Evolutionary conservation across 176 grass and related monocot species (phyloP).

Genomic region (Avena eriantha): DNA sequence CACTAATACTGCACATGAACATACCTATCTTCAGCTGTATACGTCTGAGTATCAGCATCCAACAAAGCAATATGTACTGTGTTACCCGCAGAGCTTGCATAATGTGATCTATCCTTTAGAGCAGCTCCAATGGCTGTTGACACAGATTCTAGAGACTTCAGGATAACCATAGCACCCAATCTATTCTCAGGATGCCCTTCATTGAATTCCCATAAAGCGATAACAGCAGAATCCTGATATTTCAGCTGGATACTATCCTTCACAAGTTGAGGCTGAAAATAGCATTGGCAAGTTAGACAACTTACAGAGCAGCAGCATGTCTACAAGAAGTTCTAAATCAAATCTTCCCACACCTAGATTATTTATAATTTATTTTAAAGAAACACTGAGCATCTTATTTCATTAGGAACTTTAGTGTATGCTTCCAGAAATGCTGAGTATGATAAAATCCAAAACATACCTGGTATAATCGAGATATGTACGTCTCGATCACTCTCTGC

Average conservation of each 20-base stretch:
- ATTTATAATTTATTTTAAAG: background rate
- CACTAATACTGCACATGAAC: conserved; percentile 31
- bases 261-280: conserved; percentile 80
- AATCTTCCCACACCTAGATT: conserved; percentile 1
- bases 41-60: conserved; percentile 71
- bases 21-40: conserved; percentile 68
- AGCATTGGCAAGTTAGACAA: conserved; percentile 40
- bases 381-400: conserved; percentile 26
- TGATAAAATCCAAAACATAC: conserved; percentile 48
- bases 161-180: conserved; percentile 83
- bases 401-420: conserved; percentile 10
- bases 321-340: conserved; percentile 15
- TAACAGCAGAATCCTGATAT: conserved; percentile 64
- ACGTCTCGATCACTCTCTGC: conserved; percentile 83
- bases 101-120: conserved; percentile 57
- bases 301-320: conserved; percentile 12
- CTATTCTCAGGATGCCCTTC: conserved; percentile 66
- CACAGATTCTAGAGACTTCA: conserved; percentile 76
- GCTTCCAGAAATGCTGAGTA: background rate
- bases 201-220: conserved; percentile 81
- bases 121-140: conserved; percentile 60
- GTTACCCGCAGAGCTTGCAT: conserved; percentile 60
- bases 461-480: conserved; percentile 91
- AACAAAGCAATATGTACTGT: conserved; percentile 90
- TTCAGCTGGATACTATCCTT: conserved; percentile 79